Conservation (phyloP, 805 yeast genomes). For the Danielozyma ontarioensis region DNA sequence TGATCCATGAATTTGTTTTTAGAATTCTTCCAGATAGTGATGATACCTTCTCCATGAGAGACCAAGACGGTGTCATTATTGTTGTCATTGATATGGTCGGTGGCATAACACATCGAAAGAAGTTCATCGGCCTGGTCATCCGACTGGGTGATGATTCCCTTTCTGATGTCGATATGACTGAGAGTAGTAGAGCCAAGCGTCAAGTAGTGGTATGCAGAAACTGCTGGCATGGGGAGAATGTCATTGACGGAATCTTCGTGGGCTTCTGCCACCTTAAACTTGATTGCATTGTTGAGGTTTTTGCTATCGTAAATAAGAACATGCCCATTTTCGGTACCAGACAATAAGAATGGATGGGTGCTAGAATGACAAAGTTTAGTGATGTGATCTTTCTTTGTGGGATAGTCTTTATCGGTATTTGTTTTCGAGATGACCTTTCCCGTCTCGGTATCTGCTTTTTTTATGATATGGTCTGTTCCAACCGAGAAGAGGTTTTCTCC, state of each 20-base stretch:
- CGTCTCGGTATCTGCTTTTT: constrained; percentile 62
- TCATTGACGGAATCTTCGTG: constrained; percentile 80
- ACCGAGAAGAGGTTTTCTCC: constrained; percentile 60
- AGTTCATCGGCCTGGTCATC: constrained; percentile 95
- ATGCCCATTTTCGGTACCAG: constrained; percentile 68
- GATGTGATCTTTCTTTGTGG: constrained; percentile 22
- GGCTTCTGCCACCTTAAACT: constrained; percentile 45
- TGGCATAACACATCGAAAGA: constrained; percentile 63
- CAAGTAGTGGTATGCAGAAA: constrained; percentile 73
- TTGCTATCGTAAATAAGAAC: constrained; percentile 59
- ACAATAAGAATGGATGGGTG: constrained; percentile 45
- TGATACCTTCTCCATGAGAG: constrained; percentile 88
- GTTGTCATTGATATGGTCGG: constrained; percentile 43
- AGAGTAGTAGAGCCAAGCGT: constrained; percentile 81
- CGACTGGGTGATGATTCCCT: constrained; percentile 57
- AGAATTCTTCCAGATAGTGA: constrained; percentile 79
- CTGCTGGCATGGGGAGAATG: constrained; percentile 62
- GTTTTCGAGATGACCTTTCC: constrained; percentile 72
- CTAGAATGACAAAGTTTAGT: constrained; percentile 44
- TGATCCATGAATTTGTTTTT: constrained; percentile 73
- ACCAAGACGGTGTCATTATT: constrained; percentile 63
- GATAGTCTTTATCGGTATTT: constrained; percentile 15
- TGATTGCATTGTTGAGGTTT: constrained; percentile 36
- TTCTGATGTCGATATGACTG: constrained; percentile 72
- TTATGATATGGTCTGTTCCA: constrained; percentile 77